Conservation (phyloP, 1,139 yeast genomes). For the Zygoascus sp. region DNA sequence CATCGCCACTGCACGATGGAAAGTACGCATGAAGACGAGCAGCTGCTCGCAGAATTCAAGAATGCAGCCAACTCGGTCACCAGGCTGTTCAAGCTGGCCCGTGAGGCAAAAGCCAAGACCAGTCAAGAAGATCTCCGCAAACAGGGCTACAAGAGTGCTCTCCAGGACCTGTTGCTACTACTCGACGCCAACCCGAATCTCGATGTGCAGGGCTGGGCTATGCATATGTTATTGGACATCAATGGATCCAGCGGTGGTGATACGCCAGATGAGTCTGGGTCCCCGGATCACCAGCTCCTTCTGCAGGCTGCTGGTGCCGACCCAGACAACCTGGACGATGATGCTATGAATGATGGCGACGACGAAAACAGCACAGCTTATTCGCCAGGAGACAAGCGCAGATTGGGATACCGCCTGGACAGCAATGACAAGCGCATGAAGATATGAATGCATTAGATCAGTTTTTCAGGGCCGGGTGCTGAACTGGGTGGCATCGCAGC, state of each 20-base stretch:
- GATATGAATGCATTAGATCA: not conserved
- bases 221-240: constrained; percentile 9
- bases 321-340: not conserved
- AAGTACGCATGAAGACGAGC: constrained; percentile 4
- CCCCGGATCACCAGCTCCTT: not conserved
- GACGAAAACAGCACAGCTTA: too few relatives aligned
- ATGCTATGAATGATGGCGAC: not conserved
- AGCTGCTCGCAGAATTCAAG: constrained; percentile 24
- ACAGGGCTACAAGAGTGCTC: constrained; percentile 12
- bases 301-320: too few relatives aligned
- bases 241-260: constrained; percentile 1
- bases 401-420: not conserved
- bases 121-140: constrained; percentile 11
- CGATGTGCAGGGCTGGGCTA: constrained; percentile 26
- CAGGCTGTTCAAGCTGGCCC: constrained; percentile 29
- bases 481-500: too few relatives aligned
- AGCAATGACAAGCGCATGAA: constrained; percentile 9
- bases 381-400: constrained; percentile 10
- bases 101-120: constrained; percentile 25
- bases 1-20: constrained; percentile 11
- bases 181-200: constrained; percentile 22
- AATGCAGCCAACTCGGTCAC: constrained; percentile 32
- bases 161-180: constrained; percentile 23
- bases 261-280: not conserved
- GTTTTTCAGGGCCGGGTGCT: too few relatives aligned